Percentiles rank a stretch among this genome's conserved stretches.
Conservation (phyloP, 2,329 filamentous ascomycete species). For the Fusarium austroafricanum region DNA sequence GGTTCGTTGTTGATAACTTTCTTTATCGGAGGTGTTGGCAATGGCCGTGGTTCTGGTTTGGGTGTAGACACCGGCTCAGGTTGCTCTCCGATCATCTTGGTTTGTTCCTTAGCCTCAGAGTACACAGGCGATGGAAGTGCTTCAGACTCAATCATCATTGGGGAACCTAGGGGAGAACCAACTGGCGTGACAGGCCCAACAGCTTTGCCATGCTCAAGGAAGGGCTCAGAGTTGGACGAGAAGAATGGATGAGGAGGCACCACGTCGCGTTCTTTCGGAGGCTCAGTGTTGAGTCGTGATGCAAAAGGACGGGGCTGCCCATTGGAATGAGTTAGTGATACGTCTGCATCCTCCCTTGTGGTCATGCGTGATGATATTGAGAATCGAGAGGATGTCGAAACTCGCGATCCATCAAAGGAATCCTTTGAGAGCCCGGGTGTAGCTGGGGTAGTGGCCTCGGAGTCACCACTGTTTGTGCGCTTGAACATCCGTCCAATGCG, state of each 20-base stretch:
- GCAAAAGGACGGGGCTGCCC: slow-evolving; percentile 19
- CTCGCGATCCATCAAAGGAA: slow-evolving; percentile 16
- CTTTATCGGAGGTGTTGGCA: background rate
- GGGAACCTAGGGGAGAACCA: background rate
- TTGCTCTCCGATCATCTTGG: background rate
- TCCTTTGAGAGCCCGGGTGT: slow-evolving; percentile 13
- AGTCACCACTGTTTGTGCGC: slow-evolving; percentile 25
- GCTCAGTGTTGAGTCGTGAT: slow-evolving; percentile 23
- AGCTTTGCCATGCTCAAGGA: background rate
- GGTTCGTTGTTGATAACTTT: background rate
- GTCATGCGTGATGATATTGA: slow-evolving; percentile 33
- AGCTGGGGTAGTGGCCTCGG: background rate
- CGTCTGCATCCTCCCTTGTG: slow-evolving; percentile 22
- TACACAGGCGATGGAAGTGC: background rate
- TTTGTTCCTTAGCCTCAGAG: background rate
- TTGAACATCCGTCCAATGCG: slow-evolving; percentile 39
- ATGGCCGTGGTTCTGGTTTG: background rate
- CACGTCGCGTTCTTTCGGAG: background rate
- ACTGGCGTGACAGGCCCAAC: background rate
- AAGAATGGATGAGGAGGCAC: slow-evolving; percentile 17
- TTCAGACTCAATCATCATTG: background rate
- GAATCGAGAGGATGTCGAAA: slow-evolving; percentile 33
- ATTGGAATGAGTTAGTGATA: slow-evolving; percentile 2
- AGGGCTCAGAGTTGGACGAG: slow-evolving; percentile 2
- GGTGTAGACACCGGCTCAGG: background rate